phyloP scores from a whole-genome alignment of 805 yeast species.

The Suhomyces faveliae region DNA sequence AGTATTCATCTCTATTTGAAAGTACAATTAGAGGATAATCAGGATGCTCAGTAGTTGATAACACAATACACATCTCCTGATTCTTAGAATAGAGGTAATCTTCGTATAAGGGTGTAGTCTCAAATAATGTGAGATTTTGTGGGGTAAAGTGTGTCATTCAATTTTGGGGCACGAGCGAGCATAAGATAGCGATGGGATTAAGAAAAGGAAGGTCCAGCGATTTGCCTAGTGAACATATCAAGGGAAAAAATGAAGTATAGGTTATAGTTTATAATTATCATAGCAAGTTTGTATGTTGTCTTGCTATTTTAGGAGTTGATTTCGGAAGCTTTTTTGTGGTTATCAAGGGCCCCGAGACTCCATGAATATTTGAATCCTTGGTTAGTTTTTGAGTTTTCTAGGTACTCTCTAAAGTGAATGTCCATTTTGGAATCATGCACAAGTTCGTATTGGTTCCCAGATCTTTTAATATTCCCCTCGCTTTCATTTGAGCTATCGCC shows the following conservation, averaged over 20 bases:
- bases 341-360: not conserved
- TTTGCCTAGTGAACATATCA: not conserved
- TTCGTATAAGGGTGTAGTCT: not conserved
- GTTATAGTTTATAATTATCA: not conserved
- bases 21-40: constrained; percentile 72
- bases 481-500: not conserved
- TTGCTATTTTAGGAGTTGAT: not conserved
- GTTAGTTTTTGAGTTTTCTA: not conserved
- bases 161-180: not conserved
- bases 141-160: not conserved
- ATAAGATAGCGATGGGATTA: not conserved
- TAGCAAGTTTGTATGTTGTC: not conserved
- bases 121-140: not conserved
- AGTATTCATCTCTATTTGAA: constrained; percentile 87
- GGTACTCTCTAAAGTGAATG: not conserved
- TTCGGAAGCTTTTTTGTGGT: not conserved
- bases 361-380: not conserved
- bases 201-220: not conserved
- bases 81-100: not conserved
- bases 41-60: constrained; percentile 66
- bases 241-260: not conserved
- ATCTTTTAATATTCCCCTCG: not conserved
- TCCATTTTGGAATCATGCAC: not conserved
- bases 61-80: constrained; percentile 71
- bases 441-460: not conserved